A percentile compares a stretch with the other conserved stretches of the same genome.
These are phyloP conservation scores for Prillingera fragicola DNA, from an alignment of 1,284 basidiomycete species.

Conservation along the genomic window DNA sequence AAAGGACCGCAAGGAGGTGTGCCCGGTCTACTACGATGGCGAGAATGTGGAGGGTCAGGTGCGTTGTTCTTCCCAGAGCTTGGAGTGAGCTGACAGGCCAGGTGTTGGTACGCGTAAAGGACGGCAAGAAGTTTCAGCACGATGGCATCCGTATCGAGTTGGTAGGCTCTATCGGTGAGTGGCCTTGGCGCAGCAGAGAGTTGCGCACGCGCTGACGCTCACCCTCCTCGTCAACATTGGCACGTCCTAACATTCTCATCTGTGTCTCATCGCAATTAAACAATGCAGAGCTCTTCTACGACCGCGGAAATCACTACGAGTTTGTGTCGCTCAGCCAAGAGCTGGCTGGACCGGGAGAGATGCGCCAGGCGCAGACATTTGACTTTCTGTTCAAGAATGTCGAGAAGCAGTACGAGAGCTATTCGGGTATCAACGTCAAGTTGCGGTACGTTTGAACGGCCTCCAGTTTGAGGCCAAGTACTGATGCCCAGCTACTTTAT, in stretches of 20 bases:
- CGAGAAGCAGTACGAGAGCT: constrained; percentile 98
- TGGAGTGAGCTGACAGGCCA: constrained; percentile 39
- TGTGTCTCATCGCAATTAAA: background rate
- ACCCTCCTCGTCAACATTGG: background rate
- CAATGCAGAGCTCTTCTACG: constrained; percentile 69
- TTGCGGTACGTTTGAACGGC: constrained; percentile 59
- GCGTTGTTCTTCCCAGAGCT: constrained; percentile 33
- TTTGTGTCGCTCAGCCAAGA: constrained; percentile 94
- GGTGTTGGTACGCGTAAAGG: constrained; percentile 81
- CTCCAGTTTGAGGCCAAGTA: background rate
- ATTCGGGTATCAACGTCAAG: constrained; percentile 97
- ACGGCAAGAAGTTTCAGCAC: constrained; percentile 91
- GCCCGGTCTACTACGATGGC: constrained; percentile 93
- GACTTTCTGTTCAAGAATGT: constrained; percentile 98
- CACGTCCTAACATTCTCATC: background rate
- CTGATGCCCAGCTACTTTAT: constrained; percentile 88
- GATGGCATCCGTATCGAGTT: constrained; percentile 98
- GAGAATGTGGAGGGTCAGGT: constrained; percentile 84
- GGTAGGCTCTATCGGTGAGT: constrained; percentile 86
- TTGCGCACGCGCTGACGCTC: background rate
- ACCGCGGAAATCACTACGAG: constrained; percentile 92
- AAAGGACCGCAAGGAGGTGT: constrained; percentile 72
- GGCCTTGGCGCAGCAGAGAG: too few relatives aligned
- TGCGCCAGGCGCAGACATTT: constrained; percentile 88
- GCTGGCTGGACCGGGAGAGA: constrained; percentile 85